Conservation (phyloP, 2,329 filamentous ascomycete species). For the Aaosphaeria pasadenensis region DNA sequence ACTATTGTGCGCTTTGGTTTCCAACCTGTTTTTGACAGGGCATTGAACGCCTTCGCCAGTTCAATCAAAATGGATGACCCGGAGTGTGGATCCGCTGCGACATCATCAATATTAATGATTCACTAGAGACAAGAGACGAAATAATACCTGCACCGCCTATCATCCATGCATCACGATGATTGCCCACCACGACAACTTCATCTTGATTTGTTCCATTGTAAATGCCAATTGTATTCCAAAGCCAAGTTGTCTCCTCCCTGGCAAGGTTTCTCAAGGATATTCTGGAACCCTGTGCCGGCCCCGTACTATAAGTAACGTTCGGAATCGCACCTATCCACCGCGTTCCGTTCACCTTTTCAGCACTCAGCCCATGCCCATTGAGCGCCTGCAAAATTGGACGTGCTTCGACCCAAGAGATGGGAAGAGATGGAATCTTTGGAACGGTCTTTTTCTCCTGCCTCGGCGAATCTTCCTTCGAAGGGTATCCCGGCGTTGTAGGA, state of each 20-base stretch:
- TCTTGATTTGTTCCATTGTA: slow-evolving; percentile 63
- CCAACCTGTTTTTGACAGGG: slow-evolving; percentile 48
- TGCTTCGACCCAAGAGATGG: slow-evolving; percentile 79
- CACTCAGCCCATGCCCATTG: slow-evolving; percentile 73
- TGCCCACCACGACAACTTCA: slow-evolving; percentile 54
- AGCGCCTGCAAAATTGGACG: slow-evolving; percentile 77
- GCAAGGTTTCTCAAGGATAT: slow-evolving; percentile 62
- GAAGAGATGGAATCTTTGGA: slow-evolving; percentile 79
- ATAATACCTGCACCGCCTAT: slow-evolving; percentile 38
- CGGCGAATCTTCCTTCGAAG: slow-evolving; percentile 76
- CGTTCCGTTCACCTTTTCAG: slow-evolving; percentile 37
- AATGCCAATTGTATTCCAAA: slow-evolving; percentile 74
- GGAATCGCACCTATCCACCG: slow-evolving; percentile 37
- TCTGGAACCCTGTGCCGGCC: slow-evolving; percentile 52
- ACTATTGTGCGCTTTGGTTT: slow-evolving; percentile 51
- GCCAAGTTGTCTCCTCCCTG: slow-evolving; percentile 74
- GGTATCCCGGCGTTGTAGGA: slow-evolving; percentile 58
- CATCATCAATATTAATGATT: no score
- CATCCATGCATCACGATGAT: slow-evolving; percentile 56
- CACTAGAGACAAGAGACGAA: no score
- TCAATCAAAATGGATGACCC: slow-evolving; percentile 51
- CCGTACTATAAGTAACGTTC: slow-evolving; percentile 33
- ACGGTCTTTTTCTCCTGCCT: slow-evolving; percentile 67
- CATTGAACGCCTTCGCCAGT: slow-evolving; percentile 49
- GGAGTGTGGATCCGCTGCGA: slow-evolving; percentile 51